Conservation (phyloP, 139 green algal species). For the Closterium sp. region DNA sequence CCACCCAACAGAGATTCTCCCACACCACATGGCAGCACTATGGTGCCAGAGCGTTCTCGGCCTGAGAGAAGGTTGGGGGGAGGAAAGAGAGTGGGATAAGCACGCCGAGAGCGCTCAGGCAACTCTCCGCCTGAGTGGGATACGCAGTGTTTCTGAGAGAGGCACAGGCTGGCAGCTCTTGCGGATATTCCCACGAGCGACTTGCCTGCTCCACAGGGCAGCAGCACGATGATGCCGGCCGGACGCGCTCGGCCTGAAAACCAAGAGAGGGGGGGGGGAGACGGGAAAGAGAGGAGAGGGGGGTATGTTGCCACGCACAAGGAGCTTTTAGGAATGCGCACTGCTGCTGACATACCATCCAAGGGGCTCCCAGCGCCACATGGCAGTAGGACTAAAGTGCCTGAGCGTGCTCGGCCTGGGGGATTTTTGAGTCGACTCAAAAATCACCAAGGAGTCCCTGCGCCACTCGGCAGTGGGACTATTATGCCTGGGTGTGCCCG, state of each 20-base stretch:
- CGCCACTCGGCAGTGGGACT: constrained; percentile 77
- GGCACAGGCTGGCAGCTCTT: constrained; percentile 84
- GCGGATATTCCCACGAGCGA: constrained; percentile 81
- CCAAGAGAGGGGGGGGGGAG: background rate
- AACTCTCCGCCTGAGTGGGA: too few species aligned
- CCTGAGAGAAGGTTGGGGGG: too few species aligned
- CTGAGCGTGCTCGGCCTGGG: constrained; percentile 58
- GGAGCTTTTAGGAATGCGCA: constrained; percentile 81
- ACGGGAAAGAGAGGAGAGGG: background rate
- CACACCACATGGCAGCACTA: too few species aligned
- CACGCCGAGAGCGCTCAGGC: too few species aligned
- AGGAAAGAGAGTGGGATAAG: too few species aligned
- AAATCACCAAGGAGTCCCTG: constrained; percentile 57
- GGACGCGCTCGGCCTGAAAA: constrained; percentile 49
- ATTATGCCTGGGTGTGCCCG: too few species aligned
- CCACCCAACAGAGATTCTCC: too few species aligned
- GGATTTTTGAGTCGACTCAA: background rate
- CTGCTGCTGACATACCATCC: constrained; percentile 80
- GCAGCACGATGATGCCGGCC: constrained; percentile 95
- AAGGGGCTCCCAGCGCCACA: constrained; percentile 95
- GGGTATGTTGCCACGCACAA: constrained; percentile 76
- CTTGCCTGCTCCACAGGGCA: constrained; percentile 96
- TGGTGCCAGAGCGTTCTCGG: too few species aligned
- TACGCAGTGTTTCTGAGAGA: too few species aligned
- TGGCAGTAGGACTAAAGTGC: constrained; percentile 93